Evolutionary conservation across 306 rosid species (phyloP).

Genomic region (Cicer yamashitae): DNA sequence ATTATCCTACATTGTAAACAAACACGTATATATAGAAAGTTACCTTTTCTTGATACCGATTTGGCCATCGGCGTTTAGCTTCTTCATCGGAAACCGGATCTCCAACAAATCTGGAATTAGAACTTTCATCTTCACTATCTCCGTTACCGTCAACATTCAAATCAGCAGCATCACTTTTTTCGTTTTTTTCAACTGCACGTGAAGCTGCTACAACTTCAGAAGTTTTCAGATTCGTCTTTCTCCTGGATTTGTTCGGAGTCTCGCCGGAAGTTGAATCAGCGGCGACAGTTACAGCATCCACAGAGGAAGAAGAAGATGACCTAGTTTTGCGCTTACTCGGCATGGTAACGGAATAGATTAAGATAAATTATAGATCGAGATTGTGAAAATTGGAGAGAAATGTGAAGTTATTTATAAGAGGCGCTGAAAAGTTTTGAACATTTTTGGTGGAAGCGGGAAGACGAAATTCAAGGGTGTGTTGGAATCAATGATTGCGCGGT

Average conservation of each 20-base stretch:
- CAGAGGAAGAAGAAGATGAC: neutral
- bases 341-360: slow-evolving; percentile 7
- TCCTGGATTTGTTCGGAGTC: slow-evolving; percentile 5
- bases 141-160: neutral
- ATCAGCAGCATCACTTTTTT: neutral
- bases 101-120: slow-evolving; percentile 44
- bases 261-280: neutral
- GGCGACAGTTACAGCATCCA: neutral
- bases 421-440: neutral
- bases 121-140: neutral
- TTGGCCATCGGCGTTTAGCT: slow-evolving; percentile 68
- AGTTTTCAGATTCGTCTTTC: neutral
- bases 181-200: neutral
- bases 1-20: too few relatives aligned
- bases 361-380: neutral
- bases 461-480: neutral
- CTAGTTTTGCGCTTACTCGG: slow-evolving; percentile 35
- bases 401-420: neutral
- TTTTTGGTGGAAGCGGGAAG: neutral
- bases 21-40: too few relatives aligned
- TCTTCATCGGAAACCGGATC: slow-evolving; percentile 47
- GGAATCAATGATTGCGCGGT: neutral
- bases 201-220: neutral
- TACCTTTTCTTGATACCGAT: slow-evolving; percentile 55
- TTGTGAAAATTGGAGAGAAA: neutral